A percentile compares a stretch with the other conserved stretches of the same genome.
phyloP scores from a whole-genome alignment of 129 eudicot genomes.

The Flaveria sonorensis region DNA sequence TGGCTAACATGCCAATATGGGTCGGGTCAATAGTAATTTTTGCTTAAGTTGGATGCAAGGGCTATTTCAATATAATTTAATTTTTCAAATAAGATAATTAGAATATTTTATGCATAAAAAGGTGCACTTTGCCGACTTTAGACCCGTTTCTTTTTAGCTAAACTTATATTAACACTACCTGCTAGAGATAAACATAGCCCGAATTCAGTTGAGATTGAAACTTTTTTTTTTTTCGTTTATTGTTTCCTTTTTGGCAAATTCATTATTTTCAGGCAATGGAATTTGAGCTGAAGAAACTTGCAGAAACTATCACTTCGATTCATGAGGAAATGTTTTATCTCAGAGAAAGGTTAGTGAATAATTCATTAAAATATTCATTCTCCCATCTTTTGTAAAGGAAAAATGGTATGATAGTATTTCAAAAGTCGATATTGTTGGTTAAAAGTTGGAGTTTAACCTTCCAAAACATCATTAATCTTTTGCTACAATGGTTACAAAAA shows the following conservation, averaged over 20 bases:
- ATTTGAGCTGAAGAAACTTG: slow-evolving; percentile 72
- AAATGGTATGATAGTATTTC: not conserved
- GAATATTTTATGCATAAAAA: not conserved
- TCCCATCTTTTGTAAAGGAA: not conserved
- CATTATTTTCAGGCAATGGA: slow-evolving; percentile 60
- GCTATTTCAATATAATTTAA: not conserved
- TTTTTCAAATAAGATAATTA: not conserved
- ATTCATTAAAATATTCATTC: not conserved
- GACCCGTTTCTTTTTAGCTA: not conserved
- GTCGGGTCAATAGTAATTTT: not conserved
- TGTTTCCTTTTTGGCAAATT: slow-evolving; percentile 2
- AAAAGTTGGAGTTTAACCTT: not conserved
- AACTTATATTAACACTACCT: not conserved
- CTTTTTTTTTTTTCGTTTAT: not conserved
- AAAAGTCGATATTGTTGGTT: not conserved
- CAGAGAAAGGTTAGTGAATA: slow-evolving; percentile 61
- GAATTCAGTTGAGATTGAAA: not conserved
- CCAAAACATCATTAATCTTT: not conserved
- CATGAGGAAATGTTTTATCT: slow-evolving; percentile 90
- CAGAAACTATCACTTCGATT: slow-evolving; percentile 67
- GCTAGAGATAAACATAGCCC: not conserved
- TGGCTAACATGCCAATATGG: not conserved
- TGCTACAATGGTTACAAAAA: not conserved
- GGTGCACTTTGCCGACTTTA: not conserved
- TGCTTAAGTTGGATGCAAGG: not conserved